A percentile compares a stretch with the other conserved stretches of the same genome.
Conservation (phyloP, 352 stramenopile genomes). For the Thraustochytrium striatum region DNA sequence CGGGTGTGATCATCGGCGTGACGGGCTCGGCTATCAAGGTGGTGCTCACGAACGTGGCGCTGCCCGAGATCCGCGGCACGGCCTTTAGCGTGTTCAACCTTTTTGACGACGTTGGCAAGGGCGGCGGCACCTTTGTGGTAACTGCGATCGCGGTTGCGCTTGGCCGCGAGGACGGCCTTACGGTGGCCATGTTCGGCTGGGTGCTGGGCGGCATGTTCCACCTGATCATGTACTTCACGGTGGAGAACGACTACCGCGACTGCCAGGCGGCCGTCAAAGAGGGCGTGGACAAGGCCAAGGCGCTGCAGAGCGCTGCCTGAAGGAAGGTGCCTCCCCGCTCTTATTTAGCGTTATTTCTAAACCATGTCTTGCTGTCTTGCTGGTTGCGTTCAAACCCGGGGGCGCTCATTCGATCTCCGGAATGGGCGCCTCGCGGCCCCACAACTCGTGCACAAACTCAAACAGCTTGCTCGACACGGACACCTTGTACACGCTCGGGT, state of each 20-base stretch:
- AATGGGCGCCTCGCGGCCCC: slow-evolving; percentile 59
- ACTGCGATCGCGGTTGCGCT: background rate
- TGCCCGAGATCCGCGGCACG: background rate
- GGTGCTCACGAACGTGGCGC: background rate
- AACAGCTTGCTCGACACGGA: slow-evolving; percentile 71
- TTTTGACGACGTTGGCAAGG: slow-evolving; percentile 41
- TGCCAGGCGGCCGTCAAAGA: no score
- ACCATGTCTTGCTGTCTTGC: no score
- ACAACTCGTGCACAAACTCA: slow-evolving; percentile 92
- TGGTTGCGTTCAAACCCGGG: no score
- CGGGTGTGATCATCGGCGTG: background rate
- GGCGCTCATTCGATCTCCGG: slow-evolving; percentile 44
- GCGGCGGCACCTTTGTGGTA: slow-evolving; percentile 5
- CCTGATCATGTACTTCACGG: background rate
- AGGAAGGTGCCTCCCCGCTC: no score
- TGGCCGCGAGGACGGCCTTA: background rate
- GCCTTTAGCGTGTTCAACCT: slow-evolving; percentile 24
- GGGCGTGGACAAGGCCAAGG: no score
- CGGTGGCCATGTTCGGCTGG: background rate
- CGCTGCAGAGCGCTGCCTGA: no score
- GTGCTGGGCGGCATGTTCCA: background rate
- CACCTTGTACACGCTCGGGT: slow-evolving; percentile 84
- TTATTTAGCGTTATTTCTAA: no score
- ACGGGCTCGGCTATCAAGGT: background rate
- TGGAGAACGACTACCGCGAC: slow-evolving; percentile 19